Percentiles rank a stretch among this genome's conserved stretches.
Evolutionary conservation across 2,329 filamentous ascomycete species (phyloP).

Genomic region (Neurospora crassa): DNA sequence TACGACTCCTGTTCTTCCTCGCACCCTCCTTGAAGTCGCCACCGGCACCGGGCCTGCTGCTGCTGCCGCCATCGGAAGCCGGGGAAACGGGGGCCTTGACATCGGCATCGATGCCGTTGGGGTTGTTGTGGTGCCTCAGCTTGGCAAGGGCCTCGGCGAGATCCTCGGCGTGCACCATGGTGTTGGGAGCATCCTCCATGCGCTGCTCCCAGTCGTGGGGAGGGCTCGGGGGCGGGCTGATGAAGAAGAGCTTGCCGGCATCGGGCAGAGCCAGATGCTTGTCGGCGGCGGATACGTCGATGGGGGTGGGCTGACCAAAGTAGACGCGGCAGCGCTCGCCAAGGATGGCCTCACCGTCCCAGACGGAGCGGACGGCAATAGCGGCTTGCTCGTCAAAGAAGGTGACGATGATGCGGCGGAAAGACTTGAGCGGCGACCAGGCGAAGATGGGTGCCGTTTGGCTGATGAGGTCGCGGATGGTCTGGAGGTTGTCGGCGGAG

Average conservation of each 20-base stretch:
- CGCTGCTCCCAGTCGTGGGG: slow-evolving; percentile 61
- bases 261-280: slow-evolving; percentile 57
- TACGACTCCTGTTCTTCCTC: slow-evolving; percentile 40
- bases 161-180: slow-evolving; percentile 59
- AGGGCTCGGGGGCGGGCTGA: slow-evolving; percentile 58
- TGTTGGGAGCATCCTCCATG: slow-evolving; percentile 61
- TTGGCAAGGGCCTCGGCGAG: slow-evolving; percentile 56
- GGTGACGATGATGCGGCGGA: slow-evolving; percentile 71
- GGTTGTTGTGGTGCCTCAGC: slow-evolving; percentile 38
- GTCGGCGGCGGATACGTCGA: slow-evolving; percentile 35
- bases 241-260: slow-evolving; percentile 64
- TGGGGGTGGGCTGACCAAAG: slow-evolving; percentile 54
- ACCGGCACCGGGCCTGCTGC: slow-evolving; percentile 25
- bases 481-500: slow-evolving; percentile 61
- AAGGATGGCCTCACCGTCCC: slow-evolving; percentile 66
- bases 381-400: slow-evolving; percentile 64
- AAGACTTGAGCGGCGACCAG: slow-evolving; percentile 73
- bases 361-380: slow-evolving; percentile 58
- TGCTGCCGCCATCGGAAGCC: slow-evolving; percentile 16
- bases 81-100: slow-evolving; percentile 31
- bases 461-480: slow-evolving; percentile 62
- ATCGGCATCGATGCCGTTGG: slow-evolving; percentile 13
- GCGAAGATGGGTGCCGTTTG: slow-evolving; percentile 63
- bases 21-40: slow-evolving; percentile 20
- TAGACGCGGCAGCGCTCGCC: slow-evolving; percentile 61